phyloP scores from a whole-genome alignment of 257 asterid species.

The Solanum arcanum region DNA sequence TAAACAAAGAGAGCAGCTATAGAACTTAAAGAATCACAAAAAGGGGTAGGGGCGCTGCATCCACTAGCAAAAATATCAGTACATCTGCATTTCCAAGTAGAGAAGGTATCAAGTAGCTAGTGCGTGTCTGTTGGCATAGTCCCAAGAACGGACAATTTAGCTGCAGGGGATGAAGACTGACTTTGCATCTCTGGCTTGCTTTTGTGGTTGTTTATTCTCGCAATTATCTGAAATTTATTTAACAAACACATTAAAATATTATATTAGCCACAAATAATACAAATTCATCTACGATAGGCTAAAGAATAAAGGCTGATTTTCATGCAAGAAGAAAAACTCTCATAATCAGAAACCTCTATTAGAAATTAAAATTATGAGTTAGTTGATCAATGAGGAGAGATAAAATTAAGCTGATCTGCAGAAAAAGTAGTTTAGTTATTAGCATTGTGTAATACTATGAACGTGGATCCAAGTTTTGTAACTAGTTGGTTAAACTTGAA shows the following conservation, averaged over 20 bases:
- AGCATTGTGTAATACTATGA: background rate
- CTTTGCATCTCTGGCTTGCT: slow-evolving; percentile 26
- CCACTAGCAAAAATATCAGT: slow-evolving; percentile 25
- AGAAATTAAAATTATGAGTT: no score
- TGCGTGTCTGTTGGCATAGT: slow-evolving; percentile 44
- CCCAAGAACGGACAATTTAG: slow-evolving; percentile 41
- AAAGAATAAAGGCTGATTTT: background rate
- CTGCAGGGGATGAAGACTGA: slow-evolving; percentile 44
- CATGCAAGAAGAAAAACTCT: background rate
- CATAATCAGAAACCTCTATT: background rate
- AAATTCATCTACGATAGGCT: background rate
- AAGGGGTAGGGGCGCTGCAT: background rate
- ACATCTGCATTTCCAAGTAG: slow-evolving; percentile 63
- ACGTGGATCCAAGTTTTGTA: background rate
- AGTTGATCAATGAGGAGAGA: background rate
- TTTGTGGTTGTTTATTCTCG: slow-evolving; percentile 57
- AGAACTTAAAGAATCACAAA: background rate
- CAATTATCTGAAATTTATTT: slow-evolving; percentile 32
- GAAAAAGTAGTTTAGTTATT: background rate
- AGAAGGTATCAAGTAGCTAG: slow-evolving; percentile 33
- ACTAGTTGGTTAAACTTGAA: background rate
- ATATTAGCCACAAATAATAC: background rate
- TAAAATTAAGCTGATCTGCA: background rate
- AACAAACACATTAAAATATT: background rate
- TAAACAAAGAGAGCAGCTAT: background rate